Evolutionary conservation across 2,329 filamentous ascomycete species (phyloP).

Genomic region (Coniella vitis): DNA sequence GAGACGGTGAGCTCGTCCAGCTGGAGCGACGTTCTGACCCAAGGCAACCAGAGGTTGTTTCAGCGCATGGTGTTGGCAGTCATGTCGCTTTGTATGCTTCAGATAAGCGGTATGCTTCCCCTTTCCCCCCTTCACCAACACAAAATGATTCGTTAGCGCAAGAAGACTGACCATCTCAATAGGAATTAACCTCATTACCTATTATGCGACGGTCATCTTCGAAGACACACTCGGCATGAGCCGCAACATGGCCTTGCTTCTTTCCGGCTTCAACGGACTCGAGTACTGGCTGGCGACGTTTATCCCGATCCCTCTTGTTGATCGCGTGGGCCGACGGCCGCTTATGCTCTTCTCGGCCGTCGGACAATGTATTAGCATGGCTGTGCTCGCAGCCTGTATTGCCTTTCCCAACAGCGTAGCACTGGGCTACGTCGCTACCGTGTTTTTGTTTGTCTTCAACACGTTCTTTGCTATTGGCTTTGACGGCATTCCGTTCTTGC

Average conservation of each 20-base stretch:
- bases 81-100: slow-evolving; percentile 22
- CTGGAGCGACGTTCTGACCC: not conserved
- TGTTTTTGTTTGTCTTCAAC: slow-evolving; percentile 23
- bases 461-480: slow-evolving; percentile 25
- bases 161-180: slow-evolving; percentile 18
- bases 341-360: slow-evolving; percentile 22
- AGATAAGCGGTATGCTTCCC: slow-evolving; percentile 18
- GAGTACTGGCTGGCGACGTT: slow-evolving; percentile 51
- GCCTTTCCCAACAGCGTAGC: slow-evolving; percentile 19
- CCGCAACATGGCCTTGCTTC: slow-evolving; percentile 49
- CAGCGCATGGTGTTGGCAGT: not conserved
- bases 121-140: no score
- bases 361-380: slow-evolving; percentile 21
- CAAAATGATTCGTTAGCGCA: no score
- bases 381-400: slow-evolving; percentile 21
- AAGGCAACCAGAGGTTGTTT: not conserved
- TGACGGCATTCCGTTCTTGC: slow-evolving; percentile 24
- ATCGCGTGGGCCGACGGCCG: slow-evolving; percentile 46
- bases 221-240: slow-evolving; percentile 38
- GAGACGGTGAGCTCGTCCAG: not conserved
- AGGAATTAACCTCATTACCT: slow-evolving; percentile 25
- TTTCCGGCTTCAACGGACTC: slow-evolving; percentile 45
- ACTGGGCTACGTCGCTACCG: slow-evolving; percentile 20
- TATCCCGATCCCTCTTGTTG: slow-evolving; percentile 54
- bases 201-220: slow-evolving; percentile 21